Base-by-base conservation (phyloP, 2,329 filamentous ascomycete genomes). In the Laburnicola sp. region DNA sequence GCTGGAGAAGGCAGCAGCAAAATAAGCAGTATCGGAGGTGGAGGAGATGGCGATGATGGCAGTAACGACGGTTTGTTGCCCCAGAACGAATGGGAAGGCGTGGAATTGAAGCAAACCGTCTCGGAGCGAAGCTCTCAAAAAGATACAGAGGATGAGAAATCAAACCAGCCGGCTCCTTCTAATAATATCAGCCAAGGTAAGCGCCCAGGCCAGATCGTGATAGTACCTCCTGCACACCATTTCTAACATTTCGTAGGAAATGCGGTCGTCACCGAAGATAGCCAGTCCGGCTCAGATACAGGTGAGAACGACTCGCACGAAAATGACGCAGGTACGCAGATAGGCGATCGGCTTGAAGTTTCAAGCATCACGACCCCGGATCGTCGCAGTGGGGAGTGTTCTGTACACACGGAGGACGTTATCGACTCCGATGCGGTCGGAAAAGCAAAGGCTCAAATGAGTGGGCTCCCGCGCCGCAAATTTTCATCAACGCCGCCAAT, bases 201-300 rank as follows among this genome's bases (percentile, higher is more conserved):
- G 53, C 31, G 26, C 50, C 45, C 11, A 8, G 28, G 45, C 25
- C 21, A 21, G 22, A 40, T 41, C 21, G 34, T 38, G 16, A 47
- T 50, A 53, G 49, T 48, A 36, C 39, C 49, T 50, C 36, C 35
- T 16, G 22, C 23, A 53, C 37, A 50, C 37, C 9, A 53, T 51
- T 56, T 54, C 56, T 58, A 31, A 58, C 42, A 48, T 50, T 49
- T 30, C 50, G 45, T 54, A 58, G 56, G 45, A 32, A 50, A 52
- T 52, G 27, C 27, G 38, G 45, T 56, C 32, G 45, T 58, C 11
- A 49, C 54, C 28, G 26, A 52, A 50, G 45, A 53, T 28, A 56
- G 43, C 23, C 38, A 58, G 34, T 11, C 46, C 23, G 30, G 34
- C 25, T 36, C 10, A 50, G n/a, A n/a, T n/a, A n/a, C n/a, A n/a